phyloP scores from a whole-genome alignment of 176 grass and related monocot species.

The Zea mays region DNA sequence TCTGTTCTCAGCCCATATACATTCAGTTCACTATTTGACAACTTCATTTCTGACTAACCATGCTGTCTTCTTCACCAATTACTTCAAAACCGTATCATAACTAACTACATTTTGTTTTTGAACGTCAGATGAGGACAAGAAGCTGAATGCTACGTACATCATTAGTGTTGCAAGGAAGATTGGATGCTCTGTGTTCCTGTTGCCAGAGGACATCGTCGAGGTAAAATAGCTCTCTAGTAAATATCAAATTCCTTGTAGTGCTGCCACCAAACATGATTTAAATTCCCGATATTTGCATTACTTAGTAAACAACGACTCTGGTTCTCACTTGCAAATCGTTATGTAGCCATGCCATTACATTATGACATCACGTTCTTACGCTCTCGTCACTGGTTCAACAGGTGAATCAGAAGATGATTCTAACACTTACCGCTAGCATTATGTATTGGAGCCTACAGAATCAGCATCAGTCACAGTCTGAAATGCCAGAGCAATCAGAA shows the following conservation, averaged over 20 bases:
- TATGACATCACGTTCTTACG: constrained; percentile 6
- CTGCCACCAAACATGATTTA: background rate
- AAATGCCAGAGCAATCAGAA: constrained; percentile 55
- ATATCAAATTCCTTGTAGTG: constrained; percentile 17
- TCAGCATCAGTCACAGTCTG: constrained; percentile 50
- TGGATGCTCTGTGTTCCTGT: constrained; percentile 91
- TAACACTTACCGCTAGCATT: constrained; percentile 92
- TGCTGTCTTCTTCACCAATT: background rate
- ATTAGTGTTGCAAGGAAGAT: constrained; percentile 95
- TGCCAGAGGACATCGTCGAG: constrained; percentile 97
- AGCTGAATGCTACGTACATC: constrained; percentile 95
- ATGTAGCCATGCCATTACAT: background rate
- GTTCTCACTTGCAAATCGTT: background rate
- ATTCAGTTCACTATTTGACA: constrained; percentile 29
- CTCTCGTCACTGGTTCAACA: constrained; percentile 43
- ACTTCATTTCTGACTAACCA: constrained; percentile 9
- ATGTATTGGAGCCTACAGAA: constrained; percentile 93
- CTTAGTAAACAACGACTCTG: background rate
- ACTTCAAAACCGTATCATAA: too few relatives aligned
- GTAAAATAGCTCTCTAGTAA: constrained; percentile 50
- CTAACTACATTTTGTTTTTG: constrained; percentile 27
- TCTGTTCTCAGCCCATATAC: constrained; percentile 38
- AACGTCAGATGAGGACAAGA: constrained; percentile 76
- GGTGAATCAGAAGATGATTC: constrained; percentile 99
- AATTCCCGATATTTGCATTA: background rate